phyloP scores from a whole-genome alignment of 306 rosid species.

The Cicer pinnatifidum region DNA sequence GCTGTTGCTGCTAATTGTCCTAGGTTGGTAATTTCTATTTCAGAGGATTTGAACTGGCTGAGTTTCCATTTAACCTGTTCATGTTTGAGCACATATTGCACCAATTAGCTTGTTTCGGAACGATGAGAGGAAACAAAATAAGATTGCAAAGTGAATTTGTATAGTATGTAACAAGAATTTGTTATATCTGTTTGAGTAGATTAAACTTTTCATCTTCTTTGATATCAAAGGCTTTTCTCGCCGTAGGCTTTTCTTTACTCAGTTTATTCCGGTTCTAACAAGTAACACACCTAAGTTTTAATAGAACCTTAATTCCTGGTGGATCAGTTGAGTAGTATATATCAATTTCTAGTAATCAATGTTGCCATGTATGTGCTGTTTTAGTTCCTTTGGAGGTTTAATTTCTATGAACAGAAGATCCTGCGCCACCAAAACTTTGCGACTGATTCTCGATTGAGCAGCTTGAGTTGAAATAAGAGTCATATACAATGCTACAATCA shows the following conservation, averaged over 20 bases:
- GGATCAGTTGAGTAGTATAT: not conserved
- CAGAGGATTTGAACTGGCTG: not conserved
- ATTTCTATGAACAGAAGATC: no score
- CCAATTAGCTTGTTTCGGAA: slow-evolving; percentile 15
- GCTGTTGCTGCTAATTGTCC: slow-evolving; percentile 3
- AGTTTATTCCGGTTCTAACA: not conserved
- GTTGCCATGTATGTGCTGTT: not conserved
- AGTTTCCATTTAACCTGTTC: slow-evolving; percentile 25
- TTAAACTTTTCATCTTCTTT: slow-evolving; percentile 1
- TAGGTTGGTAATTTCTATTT: slow-evolving; percentile 35
- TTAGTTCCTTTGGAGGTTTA: not conserved
- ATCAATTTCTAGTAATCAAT: not conserved
- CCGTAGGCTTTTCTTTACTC: not conserved
- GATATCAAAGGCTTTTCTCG: not conserved
- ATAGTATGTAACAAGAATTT: slow-evolving; percentile 18
- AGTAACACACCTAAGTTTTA: not conserved
- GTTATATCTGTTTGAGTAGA: slow-evolving; percentile 21
- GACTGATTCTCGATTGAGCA: not conserved
- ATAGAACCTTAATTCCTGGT: not conserved
- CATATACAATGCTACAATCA: not conserved
- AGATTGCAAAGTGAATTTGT: slow-evolving; percentile 9
- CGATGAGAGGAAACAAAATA: slow-evolving; percentile 13
- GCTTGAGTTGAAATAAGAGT: not conserved
- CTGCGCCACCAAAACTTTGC: not conserved
- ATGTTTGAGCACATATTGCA: slow-evolving; percentile 5